These are phyloP conservation scores for Zopfia rhizophila DNA, from an alignment of 2,329 filamentous ascomycete genomes.

Conservation along the genomic window DNA sequence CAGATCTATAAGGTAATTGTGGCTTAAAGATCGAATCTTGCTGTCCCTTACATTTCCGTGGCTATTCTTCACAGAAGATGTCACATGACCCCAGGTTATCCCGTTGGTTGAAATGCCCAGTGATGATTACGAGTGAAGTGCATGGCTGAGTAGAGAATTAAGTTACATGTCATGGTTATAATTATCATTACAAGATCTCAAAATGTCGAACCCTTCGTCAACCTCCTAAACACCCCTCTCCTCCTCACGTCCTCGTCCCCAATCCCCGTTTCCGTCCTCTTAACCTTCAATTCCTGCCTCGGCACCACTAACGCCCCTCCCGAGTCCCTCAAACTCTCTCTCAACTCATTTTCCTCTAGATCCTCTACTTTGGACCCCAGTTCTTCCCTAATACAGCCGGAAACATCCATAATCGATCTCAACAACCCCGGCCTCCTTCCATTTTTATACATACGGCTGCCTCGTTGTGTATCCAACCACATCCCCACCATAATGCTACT, in stretches of 20 bases:
- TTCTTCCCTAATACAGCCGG: conserved; percentile 39
- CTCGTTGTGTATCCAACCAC: conserved; percentile 43
- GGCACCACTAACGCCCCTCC: conserved; percentile 36
- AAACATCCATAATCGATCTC: conserved; percentile 39
- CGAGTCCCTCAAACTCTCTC: conserved; percentile 29
- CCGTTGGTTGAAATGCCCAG: too few species aligned
- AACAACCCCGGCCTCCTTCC: conserved; percentile 42
- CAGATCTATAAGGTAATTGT: too few species aligned
- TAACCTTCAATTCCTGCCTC: conserved; percentile 35
- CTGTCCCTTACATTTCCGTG: too few species aligned
- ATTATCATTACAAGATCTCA: too few species aligned
- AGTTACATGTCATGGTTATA: too few species aligned
- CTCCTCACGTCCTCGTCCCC: conserved; percentile 4
- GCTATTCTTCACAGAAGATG: too few species aligned
- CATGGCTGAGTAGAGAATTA: too few species aligned
- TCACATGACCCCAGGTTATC: too few species aligned
- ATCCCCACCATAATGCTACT: conserved; percentile 44
- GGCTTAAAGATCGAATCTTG: too few species aligned
- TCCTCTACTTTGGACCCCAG: conserved; percentile 28
- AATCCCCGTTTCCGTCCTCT: conserved; percentile 23
- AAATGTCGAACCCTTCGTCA: conserved; percentile 43
- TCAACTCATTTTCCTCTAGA: conserved; percentile 36
- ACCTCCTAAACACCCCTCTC: conserved; percentile 29
- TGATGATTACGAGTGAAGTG: too few species aligned
- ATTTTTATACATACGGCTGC: conserved; percentile 41